Percentiles rank a stretch among this genome's conserved stretches.
These are phyloP conservation scores for Colletotrichum kahawae DNA, from an alignment of 2,329 filamentous ascomycete genomes.

Conservation along the genomic window DNA sequence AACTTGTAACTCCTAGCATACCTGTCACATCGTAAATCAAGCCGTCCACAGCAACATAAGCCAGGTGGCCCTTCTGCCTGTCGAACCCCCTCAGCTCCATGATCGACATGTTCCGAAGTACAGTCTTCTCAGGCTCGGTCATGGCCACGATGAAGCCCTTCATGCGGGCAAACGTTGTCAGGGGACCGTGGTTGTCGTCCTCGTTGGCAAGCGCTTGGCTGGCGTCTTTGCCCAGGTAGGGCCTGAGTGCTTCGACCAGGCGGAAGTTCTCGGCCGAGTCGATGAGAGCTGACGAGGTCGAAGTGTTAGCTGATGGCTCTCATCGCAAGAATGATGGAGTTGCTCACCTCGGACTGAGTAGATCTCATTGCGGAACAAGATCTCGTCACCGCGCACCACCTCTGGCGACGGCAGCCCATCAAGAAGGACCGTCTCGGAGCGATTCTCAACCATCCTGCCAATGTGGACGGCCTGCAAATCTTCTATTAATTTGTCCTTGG, in stretches of 20 bases:
- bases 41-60: neutral
- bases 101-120: neutral
- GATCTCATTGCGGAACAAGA: neutral
- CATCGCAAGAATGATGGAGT: fast-evolving
- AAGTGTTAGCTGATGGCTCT: neutral
- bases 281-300: neutral
- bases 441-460: neutral
- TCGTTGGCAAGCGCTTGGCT: neutral
- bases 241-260: neutral
- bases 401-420: neutral
- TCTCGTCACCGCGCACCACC: neutral
- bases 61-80: neutral
- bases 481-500: neutral
- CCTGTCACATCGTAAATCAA: slow-evolving; percentile 22
- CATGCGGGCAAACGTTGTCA: neutral
- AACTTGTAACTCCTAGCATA: neutral
- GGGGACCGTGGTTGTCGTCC: neutral
- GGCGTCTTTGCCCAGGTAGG: neutral
- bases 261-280: neutral
- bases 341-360: neutral
- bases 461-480: neutral
- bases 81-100: neutral
- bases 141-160: neutral
- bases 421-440: neutral
- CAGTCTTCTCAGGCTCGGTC: neutral